Base-by-base conservation (phyloP, 257 asterid species). In the Euphrasia confusa region DNA sequence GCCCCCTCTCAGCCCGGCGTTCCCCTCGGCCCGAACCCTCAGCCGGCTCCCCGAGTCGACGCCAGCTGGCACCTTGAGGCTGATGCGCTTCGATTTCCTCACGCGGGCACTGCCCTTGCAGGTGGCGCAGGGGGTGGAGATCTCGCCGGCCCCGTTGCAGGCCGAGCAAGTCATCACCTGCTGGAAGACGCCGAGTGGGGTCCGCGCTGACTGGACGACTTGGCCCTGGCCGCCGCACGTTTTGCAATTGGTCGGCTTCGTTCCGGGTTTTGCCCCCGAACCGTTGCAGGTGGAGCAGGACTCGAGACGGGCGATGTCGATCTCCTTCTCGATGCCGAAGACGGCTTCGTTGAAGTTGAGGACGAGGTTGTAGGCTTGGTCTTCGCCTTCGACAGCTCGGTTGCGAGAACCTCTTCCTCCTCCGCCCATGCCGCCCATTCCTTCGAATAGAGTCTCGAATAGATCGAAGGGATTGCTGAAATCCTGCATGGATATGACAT, bases 181-280 rank as follows among this genome's bases (percentile, higher is more conserved):
- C 72, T 89, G 99, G 89, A 93, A 86, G 61, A 93, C 95, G 4
- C 99, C 99, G 0, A 93, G 85, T 1, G 99, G 99, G 61, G 99
- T 93, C 77, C 97, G 67, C 4, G 95, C 90, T 0, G 97, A 81
- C 13, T 92, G 69, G 59, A 93, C 81, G 24, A 93, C 99, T 71
- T 93, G 97, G 53, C 99, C 99, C 73, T 87, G 97, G 24, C 99
- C 97, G 9, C 96, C 91, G 47, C 98, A 91, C 9, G 95, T 81
- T 77, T 64, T 72, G 66, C 98, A 88, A 33, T 65, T 88, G 2
- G 95, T 67, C 1, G 97, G 48, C 65, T 70, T 83, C 3, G 97
- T 84, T 60, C 98, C 98, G 0, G 97, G 89, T 75, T 88, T 88
- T 14, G 95, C 94, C 56, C 98, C 98, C 0, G 98, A 83, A 4